Evolutionary conservation across 2,329 filamentous ascomycete genomes (phyloP).

Genomic region (Nigrograna mackinnonii): DNA sequence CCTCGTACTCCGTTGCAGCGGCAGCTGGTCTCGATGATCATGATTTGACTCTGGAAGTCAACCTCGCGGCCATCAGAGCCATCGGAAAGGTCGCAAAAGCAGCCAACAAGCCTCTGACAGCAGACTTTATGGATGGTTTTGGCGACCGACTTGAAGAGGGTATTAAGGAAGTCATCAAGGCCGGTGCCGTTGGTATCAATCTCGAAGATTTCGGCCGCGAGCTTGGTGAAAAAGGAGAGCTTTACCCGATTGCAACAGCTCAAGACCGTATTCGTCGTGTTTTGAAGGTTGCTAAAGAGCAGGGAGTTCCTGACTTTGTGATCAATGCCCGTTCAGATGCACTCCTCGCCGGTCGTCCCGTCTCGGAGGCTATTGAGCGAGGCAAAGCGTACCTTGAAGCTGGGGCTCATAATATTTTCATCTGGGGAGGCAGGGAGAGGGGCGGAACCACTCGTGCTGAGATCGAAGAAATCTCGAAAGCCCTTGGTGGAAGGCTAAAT

Average conservation of each 20-base stretch:
- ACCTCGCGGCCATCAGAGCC: constrained; percentile 51
- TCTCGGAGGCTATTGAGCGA: constrained; percentile 56
- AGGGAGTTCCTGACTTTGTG: constrained; percentile 54
- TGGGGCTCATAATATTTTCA: constrained; percentile 63
- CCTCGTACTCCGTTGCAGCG: constrained; percentile 37
- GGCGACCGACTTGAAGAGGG: constrained; percentile 50
- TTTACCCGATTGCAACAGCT: constrained; percentile 51
- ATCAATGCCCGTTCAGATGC: constrained; percentile 59
- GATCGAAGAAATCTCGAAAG: constrained; percentile 20
- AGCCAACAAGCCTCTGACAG: constrained; percentile 54
- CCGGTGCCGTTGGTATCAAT: constrained; percentile 62
- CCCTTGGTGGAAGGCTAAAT: constrained; percentile 30
- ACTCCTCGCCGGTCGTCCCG: constrained; percentile 43
- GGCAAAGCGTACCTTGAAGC: constrained; percentile 62
- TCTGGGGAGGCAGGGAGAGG: constrained; percentile 57
- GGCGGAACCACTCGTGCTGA: constrained; percentile 35
- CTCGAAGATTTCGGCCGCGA: constrained; percentile 56
- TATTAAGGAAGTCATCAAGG: constrained; percentile 49
- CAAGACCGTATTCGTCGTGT: constrained; percentile 50
- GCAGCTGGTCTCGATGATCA: constrained; percentile 35
- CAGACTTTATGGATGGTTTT: constrained; percentile 66
- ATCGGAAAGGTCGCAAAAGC: constrained; percentile 50
- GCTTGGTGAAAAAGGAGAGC: constrained; percentile 31
- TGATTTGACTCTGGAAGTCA: constrained; percentile 54
- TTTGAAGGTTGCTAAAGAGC: constrained; percentile 47